Evolutionary conservation across 495 filamentous ascomycete genomes (phyloP), one percentile per base, ranked within the genome.

Genomic region (Penicillium angulare): DNA sequence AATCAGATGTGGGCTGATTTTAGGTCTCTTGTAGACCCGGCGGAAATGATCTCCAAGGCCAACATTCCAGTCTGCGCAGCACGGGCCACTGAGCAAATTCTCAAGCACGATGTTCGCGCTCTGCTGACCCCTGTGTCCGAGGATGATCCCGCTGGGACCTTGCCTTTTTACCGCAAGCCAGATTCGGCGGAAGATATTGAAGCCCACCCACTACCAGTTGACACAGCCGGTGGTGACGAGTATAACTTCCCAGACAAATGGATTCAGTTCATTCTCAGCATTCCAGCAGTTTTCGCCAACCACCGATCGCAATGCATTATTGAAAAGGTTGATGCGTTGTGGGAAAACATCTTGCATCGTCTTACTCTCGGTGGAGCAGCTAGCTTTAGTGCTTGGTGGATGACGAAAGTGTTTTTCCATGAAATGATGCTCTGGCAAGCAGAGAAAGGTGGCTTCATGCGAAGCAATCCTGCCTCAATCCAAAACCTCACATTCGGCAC

Each of bases 321-420:
- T 27, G 59, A 75, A 31, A 69, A 69, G 40, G 65, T 75, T 17
- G 70, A 75, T 52, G 71, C 66, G 13, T 34, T 78, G 29, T 78
- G 72, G 72, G 71, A 75, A 45, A 67, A 61, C 22, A 66, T 78
- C n/a, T 61, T 78, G 7, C 73, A 68, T 47, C 66, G 72, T 7
- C 49, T 78, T 49, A 97, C 92, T 7, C 83, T 97, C 18, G 80
- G 80, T 20, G 84, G 87, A 51, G 90, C 88, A 8, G 81, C 84
- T 50, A 95, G 89, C 59, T 98, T 96, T 61, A 90, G 89, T 12
- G 85, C 88, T 2, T 98, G 93, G 93, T 97, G 93, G 90, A 87
- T 96, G 46, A 91, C 89, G n/a, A 96, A 97, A 64, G 90, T 92
- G 44, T 98, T 91, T 77, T 81, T 98, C 45, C 92, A 97, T 64